A percentile compares a stretch with the other conserved stretches of the same genome.
phyloP scores from a whole-genome alignment of 371 early-diverging fungal genomes.

The Mortierella sp. region DNA sequence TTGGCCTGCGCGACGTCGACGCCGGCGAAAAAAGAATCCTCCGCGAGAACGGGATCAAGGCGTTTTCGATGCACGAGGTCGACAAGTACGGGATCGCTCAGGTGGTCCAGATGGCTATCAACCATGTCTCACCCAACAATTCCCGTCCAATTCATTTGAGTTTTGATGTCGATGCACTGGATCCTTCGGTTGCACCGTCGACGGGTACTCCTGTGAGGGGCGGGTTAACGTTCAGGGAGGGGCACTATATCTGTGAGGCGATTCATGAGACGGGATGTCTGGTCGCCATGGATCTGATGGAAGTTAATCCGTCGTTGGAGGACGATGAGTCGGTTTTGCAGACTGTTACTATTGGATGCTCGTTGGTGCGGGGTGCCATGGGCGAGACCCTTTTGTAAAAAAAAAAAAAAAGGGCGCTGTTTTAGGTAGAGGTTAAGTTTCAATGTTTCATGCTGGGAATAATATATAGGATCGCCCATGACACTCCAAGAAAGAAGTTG shows the following conservation, averaged over 20 bases:
- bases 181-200: conserved; percentile 92
- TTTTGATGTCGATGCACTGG: conserved; percentile 96
- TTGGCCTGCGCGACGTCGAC: conserved; percentile 96
- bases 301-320: conserved; percentile 91
- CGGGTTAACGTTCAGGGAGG: conserved; percentile 91
- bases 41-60: conserved; percentile 82
- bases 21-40: conserved; percentile 85
- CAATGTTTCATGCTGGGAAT: neutral
- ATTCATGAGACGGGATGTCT: conserved; percentile 88
- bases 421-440: neutral
- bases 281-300: conserved; percentile 92
- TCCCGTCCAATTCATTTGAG: conserved; percentile 91
- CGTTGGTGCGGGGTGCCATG: conserved; percentile 82
- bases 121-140: conserved; percentile 87
- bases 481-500: no score
- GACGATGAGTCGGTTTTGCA: conserved; percentile 77
- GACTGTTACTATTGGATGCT: conserved; percentile 89
- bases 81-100: conserved; percentile 94
- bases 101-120: conserved; percentile 92
- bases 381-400: conserved; percentile 75
- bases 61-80: conserved; percentile 96
- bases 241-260: conserved; percentile 92
- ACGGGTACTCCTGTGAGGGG: conserved; percentile 97
- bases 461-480: no score
- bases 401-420: neutral